phyloP scores from a whole-genome alignment of 495 filamentous ascomycete genomes.

The Neurospora pannonica region DNA sequence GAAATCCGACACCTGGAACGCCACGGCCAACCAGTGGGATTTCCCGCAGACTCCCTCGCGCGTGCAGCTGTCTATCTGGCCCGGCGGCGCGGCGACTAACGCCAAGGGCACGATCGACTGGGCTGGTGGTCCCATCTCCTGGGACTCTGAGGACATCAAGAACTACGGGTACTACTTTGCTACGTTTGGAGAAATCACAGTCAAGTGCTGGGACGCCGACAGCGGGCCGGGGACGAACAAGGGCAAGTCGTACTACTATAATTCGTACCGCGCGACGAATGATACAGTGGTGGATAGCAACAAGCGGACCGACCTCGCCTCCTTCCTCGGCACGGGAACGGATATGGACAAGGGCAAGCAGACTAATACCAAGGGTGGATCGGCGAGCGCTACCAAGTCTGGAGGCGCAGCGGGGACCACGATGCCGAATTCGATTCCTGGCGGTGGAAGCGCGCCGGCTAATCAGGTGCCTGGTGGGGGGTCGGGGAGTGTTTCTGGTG shows the following conservation, averaged over 20 bases:
- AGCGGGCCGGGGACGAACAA: constrained; percentile 47
- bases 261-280: constrained; percentile 54
- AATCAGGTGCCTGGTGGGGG: constrained; percentile 19
- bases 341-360: constrained; percentile 50
- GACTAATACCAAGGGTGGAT: constrained; percentile 16
- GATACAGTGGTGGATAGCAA: constrained; percentile 64
- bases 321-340: constrained; percentile 65
- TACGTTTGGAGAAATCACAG: constrained; percentile 61
- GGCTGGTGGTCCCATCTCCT: constrained; percentile 86
- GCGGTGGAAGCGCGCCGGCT: constrained; percentile 23
- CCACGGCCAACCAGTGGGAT: constrained; percentile 68
- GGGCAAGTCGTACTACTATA: constrained; percentile 67
- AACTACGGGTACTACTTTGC: constrained; percentile 83
- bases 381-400: constrained; percentile 4
- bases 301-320: constrained; percentile 68
- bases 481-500: constrained; percentile 2
- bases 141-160: constrained; percentile 74
- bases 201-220: constrained; percentile 77
- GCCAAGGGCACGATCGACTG: constrained; percentile 78
- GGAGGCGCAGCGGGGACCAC: constrained; percentile 10
- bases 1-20: constrained; percentile 73
- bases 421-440: constrained; percentile 22
- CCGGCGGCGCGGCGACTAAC: constrained; percentile 72
- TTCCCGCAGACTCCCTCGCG: constrained; percentile 93
- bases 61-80: constrained; percentile 93